These are phyloP conservation scores for Andrographis paniculata DNA, from an alignment of 305 asterid species.

Conservation along the genomic window DNA sequence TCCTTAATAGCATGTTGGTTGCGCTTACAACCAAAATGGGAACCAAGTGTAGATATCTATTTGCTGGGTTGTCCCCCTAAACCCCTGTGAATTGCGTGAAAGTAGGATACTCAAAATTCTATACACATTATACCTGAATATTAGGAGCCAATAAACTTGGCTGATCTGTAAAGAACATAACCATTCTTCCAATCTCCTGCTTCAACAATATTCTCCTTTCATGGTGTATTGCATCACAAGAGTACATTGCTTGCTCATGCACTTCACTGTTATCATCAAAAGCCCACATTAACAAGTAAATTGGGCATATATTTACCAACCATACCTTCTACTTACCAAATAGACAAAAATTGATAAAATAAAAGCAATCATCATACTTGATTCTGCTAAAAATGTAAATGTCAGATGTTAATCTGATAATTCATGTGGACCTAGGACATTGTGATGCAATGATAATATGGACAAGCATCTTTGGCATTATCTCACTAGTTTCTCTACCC, in stretches of 20 bases:
- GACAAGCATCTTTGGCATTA: conserved; percentile 10
- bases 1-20: too few relatives aligned
- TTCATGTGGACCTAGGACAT: background rate
- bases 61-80: too few relatives aligned
- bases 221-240: conserved; percentile 85
- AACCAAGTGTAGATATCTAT: too few relatives aligned
- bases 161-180: conserved; percentile 92
- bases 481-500: conserved; percentile 2
- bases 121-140: conserved; percentile 62
- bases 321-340: too few relatives aligned
- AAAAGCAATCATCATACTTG: too few relatives aligned
- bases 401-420: too few relatives aligned
- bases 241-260: conserved; percentile 81
- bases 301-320: too few relatives aligned
- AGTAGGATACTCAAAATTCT: conserved; percentile 8
- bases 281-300: conserved; percentile 16
- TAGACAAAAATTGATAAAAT: too few relatives aligned
- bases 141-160: conserved; percentile 99
- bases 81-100: too few relatives aligned
- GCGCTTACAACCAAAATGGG: too few relatives aligned
- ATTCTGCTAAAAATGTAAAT: too few relatives aligned
- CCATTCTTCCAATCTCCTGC: conserved; percentile 99
- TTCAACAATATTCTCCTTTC: conserved; percentile 88
- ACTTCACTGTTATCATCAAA: conserved; percentile 71
- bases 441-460: background rate